Evolutionary conservation across 1,139 yeast species (phyloP).

Genomic region (Yamadazyma dendronema): DNA sequence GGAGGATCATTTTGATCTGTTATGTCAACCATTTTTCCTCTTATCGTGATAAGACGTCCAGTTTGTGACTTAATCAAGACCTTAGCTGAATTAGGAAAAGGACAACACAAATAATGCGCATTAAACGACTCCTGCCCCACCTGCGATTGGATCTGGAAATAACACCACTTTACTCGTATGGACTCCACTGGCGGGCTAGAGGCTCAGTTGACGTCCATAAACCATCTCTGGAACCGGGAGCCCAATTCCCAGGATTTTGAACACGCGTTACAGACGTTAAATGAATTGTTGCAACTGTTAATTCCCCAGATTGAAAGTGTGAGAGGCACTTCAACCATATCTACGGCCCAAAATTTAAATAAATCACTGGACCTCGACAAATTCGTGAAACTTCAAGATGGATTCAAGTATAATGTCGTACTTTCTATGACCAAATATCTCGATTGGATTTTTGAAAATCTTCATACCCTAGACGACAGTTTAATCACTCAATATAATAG

Average conservation of each 20-base stretch:
- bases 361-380: conserved; percentile 8
- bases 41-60: too few relatives aligned
- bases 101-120: too few relatives aligned
- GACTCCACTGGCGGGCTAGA: too few relatives aligned
- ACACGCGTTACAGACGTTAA: background rate
- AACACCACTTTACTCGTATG: too few relatives aligned
- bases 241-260: background rate
- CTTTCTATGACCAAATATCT: conserved; percentile 32
- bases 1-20: too few relatives aligned
- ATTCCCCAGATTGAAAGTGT: conserved; percentile 25
- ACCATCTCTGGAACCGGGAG: background rate
- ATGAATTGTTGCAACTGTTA: conserved; percentile 11
- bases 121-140: too few relatives aligned
- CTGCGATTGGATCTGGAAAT: too few relatives aligned
- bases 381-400: conserved; percentile 51
- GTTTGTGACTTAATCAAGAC: too few relatives aligned
- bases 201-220: background rate
- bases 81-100: too few relatives aligned
- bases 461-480: conserved; percentile 7
- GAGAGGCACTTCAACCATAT: conserved; percentile 13
- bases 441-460: conserved; percentile 14
- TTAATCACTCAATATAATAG: conserved; percentile 33
- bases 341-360: background rate
- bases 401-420: conserved; percentile 48
- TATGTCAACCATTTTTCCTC: too few relatives aligned